phyloP scores from a whole-genome alignment of 2,329 filamentous ascomycete genomes.

The Ascosphaera apis region DNA sequence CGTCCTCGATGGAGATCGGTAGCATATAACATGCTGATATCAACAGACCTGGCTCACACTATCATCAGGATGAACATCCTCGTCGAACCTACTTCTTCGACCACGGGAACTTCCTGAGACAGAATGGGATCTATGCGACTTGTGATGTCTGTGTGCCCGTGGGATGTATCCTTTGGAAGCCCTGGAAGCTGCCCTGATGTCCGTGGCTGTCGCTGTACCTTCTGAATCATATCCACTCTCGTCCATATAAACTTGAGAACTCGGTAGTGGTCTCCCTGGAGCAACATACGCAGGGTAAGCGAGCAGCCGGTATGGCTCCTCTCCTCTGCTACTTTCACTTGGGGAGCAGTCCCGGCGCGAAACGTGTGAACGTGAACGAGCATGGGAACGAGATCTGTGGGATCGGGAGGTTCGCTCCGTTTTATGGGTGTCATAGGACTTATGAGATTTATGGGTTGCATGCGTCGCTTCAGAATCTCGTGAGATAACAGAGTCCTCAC shows the following conservation, averaged over 20 bases:
- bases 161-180: not conserved
- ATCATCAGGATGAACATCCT: slow-evolving; percentile 16
- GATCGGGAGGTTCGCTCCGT: not conserved
- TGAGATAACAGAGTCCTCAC: not conserved
- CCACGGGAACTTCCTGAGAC: not conserved
- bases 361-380: not conserved
- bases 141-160: not conserved
- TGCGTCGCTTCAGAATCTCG: not conserved
- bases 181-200: not conserved
- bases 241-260: not conserved
- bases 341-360: not conserved
- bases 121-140: not conserved
- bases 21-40: not conserved
- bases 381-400: not conserved
- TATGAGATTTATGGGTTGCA: not conserved
- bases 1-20: not conserved
- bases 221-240: not conserved
- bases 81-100: slow-evolving; percentile 14
- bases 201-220: not conserved
- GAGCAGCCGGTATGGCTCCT: not conserved
- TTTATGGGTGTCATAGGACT: no score
- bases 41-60: slow-evolving; percentile 17
- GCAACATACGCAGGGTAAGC: not conserved
- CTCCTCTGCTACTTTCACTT: not conserved
- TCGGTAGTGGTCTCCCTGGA: not conserved